Evolutionary conservation across 1,284 basidiomycete species (phyloP).

Genomic region (Pulchroboletus neoregius): DNA sequence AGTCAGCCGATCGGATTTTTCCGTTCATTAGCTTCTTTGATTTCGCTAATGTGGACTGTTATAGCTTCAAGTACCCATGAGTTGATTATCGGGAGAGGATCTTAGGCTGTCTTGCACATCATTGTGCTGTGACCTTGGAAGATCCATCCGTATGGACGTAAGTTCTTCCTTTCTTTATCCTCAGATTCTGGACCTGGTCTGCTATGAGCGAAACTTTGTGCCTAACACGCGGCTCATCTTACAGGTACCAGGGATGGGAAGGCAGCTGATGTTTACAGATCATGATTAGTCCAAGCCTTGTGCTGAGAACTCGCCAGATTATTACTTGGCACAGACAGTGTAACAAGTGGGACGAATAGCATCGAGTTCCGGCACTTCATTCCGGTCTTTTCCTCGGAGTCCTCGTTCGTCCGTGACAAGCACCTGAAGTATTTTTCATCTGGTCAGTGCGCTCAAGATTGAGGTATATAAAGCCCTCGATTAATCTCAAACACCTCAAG

Average conservation of each 20-base stretch:
- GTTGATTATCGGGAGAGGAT: neutral
- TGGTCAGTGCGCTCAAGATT: neutral
- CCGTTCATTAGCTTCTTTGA: neutral
- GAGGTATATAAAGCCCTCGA: constrained; percentile 14
- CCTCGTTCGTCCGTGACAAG: neutral
- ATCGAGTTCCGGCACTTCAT: neutral
- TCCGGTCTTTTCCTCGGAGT: neutral
- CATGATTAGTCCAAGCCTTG: neutral
- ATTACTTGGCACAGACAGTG: neutral
- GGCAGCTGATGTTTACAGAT: neutral
- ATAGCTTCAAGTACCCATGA: neutral
- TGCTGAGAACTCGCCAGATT: neutral
- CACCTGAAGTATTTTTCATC: neutral
- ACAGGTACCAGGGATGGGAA: constrained; percentile 2
- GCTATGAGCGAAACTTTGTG: neutral
- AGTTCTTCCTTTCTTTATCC: too few relatives aligned
- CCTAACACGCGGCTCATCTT: neutral
- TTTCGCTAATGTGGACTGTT: neutral
- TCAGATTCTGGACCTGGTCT: neutral
- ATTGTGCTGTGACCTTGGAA: neutral
- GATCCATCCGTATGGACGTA: neutral
- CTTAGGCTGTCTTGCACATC: neutral
- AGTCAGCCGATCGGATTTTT: neutral
- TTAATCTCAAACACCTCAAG: neutral
- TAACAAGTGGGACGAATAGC: neutral